phyloP scores from a whole-genome alignment of 352 stramenopile species.

The Phytopythium litorale region DNA sequence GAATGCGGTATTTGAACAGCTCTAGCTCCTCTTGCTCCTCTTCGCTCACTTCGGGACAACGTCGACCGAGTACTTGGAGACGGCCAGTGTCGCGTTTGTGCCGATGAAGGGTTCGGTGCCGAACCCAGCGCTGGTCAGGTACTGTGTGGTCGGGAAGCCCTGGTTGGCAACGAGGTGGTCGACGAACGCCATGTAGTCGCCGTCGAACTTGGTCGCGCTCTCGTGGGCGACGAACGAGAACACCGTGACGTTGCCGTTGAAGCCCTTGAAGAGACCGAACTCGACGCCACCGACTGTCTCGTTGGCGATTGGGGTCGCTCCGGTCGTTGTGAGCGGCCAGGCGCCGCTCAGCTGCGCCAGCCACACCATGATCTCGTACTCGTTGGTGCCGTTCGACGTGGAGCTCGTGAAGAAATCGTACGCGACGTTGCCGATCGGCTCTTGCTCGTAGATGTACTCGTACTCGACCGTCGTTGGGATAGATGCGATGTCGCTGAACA shows the following conservation, averaged over 20 bases:
- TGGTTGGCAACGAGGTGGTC: conserved; percentile 10
- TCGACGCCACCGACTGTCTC: conserved; percentile 7
- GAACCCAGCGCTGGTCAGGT: conserved; percentile 15
- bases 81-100: conserved; percentile 13
- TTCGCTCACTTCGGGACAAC: conserved; percentile 1
- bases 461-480: conserved; percentile 34
- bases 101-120: conserved; percentile 20
- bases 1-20: background rate
- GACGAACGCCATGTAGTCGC: conserved; percentile 24
- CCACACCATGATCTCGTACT: conserved; percentile 44
- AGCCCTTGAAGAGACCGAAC: conserved; percentile 20
- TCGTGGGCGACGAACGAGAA: conserved; percentile 25
- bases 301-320: conserved; percentile 5
- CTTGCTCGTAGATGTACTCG: conserved; percentile 24
- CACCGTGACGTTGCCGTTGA: conserved; percentile 27
- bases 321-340: conserved; percentile 16
- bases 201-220: conserved; percentile 18
- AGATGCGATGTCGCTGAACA: conserved; percentile 24
- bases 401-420: conserved; percentile 38
- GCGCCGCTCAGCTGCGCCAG: conserved; percentile 27
- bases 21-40: background rate
- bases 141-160: conserved; percentile 11
- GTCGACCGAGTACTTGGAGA: conserved; percentile 17
- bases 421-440: conserved; percentile 17
- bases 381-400: conserved; percentile 12